Base-by-base conservation (phyloP, 179 eudicot genomes). In the Camellia oleifera region DNA sequence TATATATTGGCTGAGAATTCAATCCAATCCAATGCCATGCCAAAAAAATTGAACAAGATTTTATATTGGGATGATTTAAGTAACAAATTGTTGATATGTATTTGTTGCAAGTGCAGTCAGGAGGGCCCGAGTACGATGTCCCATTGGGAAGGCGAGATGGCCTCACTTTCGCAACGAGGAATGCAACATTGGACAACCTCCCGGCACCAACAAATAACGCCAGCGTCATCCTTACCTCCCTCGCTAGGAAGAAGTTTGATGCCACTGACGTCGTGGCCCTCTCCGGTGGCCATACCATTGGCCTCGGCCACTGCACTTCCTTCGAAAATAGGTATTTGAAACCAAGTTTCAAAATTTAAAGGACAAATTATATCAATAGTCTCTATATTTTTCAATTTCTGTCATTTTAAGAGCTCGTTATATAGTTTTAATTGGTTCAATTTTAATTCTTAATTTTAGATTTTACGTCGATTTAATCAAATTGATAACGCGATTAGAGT, bases 61-160 rank as follows among this genome's bases (percentile, higher is more conserved):
- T 67, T 9, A 40, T 32, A 40, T 67, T 40, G 42, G 12, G 13
- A 14, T 67, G 17, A 2, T 5, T 40, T 17, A 32, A 17, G 12
- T 42, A 42, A 68, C 48, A 9, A 32, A 68, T 42, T 18, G 14
- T 18, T 40, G 14, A 48, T 4, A 48, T 14, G 17, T 14, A 17
- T 74, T 58, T 57, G 4, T n/a, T 61, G 52, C 66, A 44, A 60
- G 13, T 80, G 65, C 84, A 93, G 97, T 81, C 93, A 8, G 89
- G 91, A 56, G 98, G 98, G 15, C 98, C 98, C 0, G 78, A 77
- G 69, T 94, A 86, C 60, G 64, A 60, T 3, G 76, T 92, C 5
- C 97, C 95, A 12, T 75, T 91, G 60, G 98, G 98, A 81, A 88
- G 98, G 73, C 82, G 85, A 64, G 98, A 94, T 63, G 83, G 95